phyloP scores from a whole-genome alignment of 2,329 filamentous ascomycete genomes.

The Thyridium curvatum region DNA sequence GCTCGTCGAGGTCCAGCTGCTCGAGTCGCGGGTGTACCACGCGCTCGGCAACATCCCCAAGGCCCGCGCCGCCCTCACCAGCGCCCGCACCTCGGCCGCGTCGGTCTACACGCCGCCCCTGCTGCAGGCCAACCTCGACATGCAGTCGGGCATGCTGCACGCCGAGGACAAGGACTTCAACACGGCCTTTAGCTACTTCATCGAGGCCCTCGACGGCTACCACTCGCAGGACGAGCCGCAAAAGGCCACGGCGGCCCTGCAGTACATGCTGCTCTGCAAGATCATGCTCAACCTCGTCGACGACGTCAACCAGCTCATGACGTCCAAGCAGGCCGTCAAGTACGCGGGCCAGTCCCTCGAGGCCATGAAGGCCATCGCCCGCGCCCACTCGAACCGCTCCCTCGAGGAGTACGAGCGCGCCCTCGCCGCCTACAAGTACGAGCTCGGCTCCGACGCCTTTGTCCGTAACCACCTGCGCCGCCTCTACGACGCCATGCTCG shows the following conservation, averaged over 20 bases:
- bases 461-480: conserved; percentile 94
- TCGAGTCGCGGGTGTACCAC: conserved; percentile 96
- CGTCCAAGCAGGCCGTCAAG: conserved; percentile 92
- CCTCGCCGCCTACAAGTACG: conserved; percentile 82
- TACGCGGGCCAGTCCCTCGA: conserved; percentile 94
- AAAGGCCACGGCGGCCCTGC: conserved; percentile 92
- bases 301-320: conserved; percentile 92
- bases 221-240: conserved; percentile 81
- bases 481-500: conserved; percentile 96
- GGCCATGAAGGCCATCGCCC: conserved; percentile 97
- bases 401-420: conserved; percentile 96
- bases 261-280: conserved; percentile 99
- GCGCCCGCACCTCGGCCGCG: conserved; percentile 88
- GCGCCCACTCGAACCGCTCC: conserved; percentile 90
- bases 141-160: conserved; percentile 99
- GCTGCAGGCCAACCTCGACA: conserved; percentile 92
- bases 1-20: conserved; percentile 92
- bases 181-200: conserved; percentile 98
- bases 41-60: conserved; percentile 95
- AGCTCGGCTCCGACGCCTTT: conserved; percentile 90
- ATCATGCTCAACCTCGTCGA: conserved; percentile 98
- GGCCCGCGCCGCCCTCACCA: conserved; percentile 88
- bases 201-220: conserved; percentile 96
- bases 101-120: conserved; percentile 95
- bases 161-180: conserved; percentile 99